A percentile compares a stretch with the other conserved stretches of the same genome.
phyloP scores from a whole-genome alignment of 2,329 filamentous ascomycete genomes.

The Nigrograna mackinnonii region DNA sequence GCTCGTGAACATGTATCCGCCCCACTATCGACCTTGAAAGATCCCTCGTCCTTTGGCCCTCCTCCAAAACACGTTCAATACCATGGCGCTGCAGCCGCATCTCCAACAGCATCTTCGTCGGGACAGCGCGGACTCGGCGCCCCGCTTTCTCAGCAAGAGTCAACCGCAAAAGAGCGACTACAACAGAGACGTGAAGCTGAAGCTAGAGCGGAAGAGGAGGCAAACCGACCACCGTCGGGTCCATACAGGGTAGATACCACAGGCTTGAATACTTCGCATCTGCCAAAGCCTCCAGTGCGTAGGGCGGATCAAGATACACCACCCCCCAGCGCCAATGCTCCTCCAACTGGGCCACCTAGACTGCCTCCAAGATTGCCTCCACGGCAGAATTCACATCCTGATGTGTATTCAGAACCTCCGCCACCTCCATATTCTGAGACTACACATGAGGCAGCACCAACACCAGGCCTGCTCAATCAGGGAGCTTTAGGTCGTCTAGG shows the following conservation, averaged over 20 bases:
- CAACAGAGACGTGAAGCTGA: constrained; percentile 40
- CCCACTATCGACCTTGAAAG: constrained; percentile 72
- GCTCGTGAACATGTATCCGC: constrained; percentile 56
- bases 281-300: constrained; percentile 72
- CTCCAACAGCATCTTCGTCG: constrained; percentile 40
- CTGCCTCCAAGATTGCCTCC: constrained; percentile 74
- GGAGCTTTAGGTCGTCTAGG: constrained; percentile 69
- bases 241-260: constrained; percentile 73
- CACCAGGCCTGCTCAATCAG: constrained; percentile 54
- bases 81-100: constrained; percentile 48
- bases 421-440: constrained; percentile 54
- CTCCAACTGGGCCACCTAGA: constrained; percentile 48
- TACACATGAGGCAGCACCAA: constrained; percentile 25
- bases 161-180: constrained; percentile 36
- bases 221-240: constrained; percentile 53
- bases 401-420: constrained; percentile 48
- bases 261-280: constrained; percentile 67
- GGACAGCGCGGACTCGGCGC: constrained; percentile 40
- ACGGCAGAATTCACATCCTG: constrained; percentile 60
- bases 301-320: constrained; percentile 38
- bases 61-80: constrained; percentile 69
- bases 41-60: constrained; percentile 77
- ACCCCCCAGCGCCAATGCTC: constrained; percentile 24
- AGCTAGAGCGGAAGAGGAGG: constrained; percentile 39
- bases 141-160: constrained; percentile 42